phyloP scores from a whole-genome alignment of 331 rosid genomes.

The Acacia pycnantha region DNA sequence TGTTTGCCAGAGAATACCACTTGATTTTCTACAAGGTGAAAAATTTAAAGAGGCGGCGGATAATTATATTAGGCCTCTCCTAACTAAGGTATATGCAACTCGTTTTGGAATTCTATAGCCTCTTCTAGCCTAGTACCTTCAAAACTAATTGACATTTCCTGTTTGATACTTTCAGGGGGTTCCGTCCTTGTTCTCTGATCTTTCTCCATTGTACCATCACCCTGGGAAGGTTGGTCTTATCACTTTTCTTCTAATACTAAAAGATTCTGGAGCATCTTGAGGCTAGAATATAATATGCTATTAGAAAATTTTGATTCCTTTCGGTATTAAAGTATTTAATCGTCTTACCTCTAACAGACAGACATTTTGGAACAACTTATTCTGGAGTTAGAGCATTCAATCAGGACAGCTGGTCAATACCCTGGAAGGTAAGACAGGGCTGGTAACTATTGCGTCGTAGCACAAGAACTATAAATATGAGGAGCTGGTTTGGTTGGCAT shows the following conservation, averaged over 20 bases:
- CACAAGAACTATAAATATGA: neutral
- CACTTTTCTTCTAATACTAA: slow-evolving; percentile 20
- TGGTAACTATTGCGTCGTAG: neutral
- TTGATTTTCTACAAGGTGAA: slow-evolving; percentile 87
- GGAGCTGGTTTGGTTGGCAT: neutral
- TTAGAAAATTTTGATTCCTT: neutral
- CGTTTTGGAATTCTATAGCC: slow-evolving; percentile 17
- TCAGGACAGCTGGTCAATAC: slow-evolving; percentile 55
- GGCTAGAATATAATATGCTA: neutral
- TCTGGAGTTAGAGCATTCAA: slow-evolving; percentile 73
- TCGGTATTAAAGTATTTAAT: slow-evolving; percentile 18
- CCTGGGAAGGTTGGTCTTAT: slow-evolving; percentile 78
- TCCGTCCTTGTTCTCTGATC: slow-evolving; percentile 94
- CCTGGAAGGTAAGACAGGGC: slow-evolving; percentile 73
- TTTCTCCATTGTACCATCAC: slow-evolving; percentile 86
- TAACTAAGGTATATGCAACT: slow-evolving; percentile 65
- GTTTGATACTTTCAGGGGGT: slow-evolving; percentile 74
- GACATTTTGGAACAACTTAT: slow-evolving; percentile 91
- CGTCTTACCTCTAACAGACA: slow-evolving; percentile 55
- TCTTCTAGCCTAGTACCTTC: slow-evolving; percentile 12
- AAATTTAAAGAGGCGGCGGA: slow-evolving; percentile 83
- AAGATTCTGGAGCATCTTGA: neutral
- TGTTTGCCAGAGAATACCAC: slow-evolving; percentile 84
- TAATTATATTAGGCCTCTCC: slow-evolving; percentile 84
- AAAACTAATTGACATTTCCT: slow-evolving; percentile 23